Conservation (phyloP, 306 rosid species). For the Gillenia trifoliata region DNA sequence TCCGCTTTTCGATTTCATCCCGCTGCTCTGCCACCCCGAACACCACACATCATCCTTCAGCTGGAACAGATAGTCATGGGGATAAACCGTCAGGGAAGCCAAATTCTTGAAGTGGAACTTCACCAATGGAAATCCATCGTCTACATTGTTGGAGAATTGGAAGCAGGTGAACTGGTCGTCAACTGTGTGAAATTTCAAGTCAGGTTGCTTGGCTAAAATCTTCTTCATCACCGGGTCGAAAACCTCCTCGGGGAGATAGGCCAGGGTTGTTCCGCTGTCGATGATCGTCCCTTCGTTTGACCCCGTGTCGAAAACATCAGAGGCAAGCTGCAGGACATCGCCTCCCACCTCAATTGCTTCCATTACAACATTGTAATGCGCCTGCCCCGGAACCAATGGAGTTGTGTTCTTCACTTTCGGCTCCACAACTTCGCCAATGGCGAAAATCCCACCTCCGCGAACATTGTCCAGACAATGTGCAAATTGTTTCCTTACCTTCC, state of each 20-base stretch:
- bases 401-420: slow-evolving; percentile 57
- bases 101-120: slow-evolving; percentile 16
- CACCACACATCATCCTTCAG: slow-evolving; percentile 14
- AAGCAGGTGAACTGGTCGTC: slow-evolving; percentile 61
- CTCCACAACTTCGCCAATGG: slow-evolving; percentile 81
- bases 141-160: background rate
- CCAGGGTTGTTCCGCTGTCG: slow-evolving; percentile 96
- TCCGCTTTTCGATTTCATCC: background rate
- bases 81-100: slow-evolving; percentile 5
- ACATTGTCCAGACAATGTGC: slow-evolving; percentile 84
- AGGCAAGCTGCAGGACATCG: slow-evolving; percentile 47
- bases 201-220: slow-evolving; percentile 41
- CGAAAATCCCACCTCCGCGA: slow-evolving; percentile 81
- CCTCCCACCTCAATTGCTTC: slow-evolving; percentile 69
- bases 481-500: slow-evolving; percentile 73
- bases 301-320: slow-evolving; percentile 50
- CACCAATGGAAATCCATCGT: slow-evolving; percentile 12
- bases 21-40: slow-evolving; percentile 13
- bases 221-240: slow-evolving; percentile 39
- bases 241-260: slow-evolving; percentile 62
- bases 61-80: slow-evolving; percentile 15
- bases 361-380: slow-evolving; percentile 86
- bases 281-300: slow-evolving; percentile 66
- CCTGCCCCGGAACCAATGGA: slow-evolving; percentile 48
- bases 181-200: slow-evolving; percentile 36